Evolutionary conservation across 129 eudicot genomes (phyloP).

Genomic region (Calendula officinalis): DNA sequence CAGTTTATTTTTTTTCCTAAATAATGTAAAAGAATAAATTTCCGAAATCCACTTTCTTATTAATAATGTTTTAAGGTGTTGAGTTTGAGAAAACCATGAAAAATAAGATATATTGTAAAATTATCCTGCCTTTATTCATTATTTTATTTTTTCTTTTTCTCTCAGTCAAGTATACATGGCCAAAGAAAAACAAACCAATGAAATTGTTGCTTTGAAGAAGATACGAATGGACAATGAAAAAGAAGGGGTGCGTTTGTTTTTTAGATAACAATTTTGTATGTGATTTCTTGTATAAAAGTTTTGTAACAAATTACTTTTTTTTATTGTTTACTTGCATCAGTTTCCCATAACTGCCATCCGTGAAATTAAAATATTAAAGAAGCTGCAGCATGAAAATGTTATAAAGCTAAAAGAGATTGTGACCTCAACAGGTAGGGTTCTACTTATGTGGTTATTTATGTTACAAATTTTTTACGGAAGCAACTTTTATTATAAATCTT

Average conservation of each 20-base stretch:
- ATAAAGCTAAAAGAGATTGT: constrained; percentile 63
- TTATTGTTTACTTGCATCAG: constrained; percentile 27
- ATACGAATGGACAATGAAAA: constrained; percentile 59
- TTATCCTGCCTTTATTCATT: not conserved
- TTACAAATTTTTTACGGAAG: not conserved
- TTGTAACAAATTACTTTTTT: constrained; percentile 6
- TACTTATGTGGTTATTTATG: not conserved
- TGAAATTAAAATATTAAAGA: constrained; percentile 66
- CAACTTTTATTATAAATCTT: constrained; percentile 1
- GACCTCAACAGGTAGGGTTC: constrained; percentile 52
- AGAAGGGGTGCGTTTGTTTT: constrained; percentile 46
- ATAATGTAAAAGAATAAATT: too few relatives aligned
- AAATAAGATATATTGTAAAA: not conserved
- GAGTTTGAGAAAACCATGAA: too few relatives aligned
- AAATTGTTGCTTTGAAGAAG: constrained; percentile 69
- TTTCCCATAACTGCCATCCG: constrained; percentile 68
- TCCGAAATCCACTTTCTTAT: too few relatives aligned
- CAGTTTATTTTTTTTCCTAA: too few relatives aligned
- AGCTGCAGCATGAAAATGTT: constrained; percentile 70
- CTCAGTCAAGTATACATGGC: constrained; percentile 72
- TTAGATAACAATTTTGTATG: constrained; percentile 5
- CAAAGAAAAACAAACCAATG: constrained; percentile 53
- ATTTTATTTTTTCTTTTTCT: not conserved
- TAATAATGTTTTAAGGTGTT: too few relatives aligned
- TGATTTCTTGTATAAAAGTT: not conserved